Conservation (phyloP, 2,329 filamentous ascomycete species). For the Gaeumannomyces tritici region DNA sequence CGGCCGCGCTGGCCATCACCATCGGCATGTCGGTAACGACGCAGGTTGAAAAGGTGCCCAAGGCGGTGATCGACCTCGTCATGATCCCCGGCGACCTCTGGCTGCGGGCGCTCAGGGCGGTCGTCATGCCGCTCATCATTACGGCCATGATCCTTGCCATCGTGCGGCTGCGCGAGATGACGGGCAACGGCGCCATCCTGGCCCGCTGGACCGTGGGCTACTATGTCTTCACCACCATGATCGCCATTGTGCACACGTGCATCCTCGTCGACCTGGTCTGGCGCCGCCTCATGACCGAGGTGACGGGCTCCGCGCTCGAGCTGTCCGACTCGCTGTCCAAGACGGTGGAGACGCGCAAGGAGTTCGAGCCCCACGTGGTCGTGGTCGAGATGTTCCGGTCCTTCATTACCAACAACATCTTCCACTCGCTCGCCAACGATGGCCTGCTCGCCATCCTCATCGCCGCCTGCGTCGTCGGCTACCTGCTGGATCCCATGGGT, state of each 20-base stretch:
- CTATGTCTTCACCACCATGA: slow-evolving; percentile 37
- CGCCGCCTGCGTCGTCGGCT: slow-evolving; percentile 17
- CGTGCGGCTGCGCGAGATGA: slow-evolving; percentile 35
- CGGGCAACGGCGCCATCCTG: slow-evolving; percentile 29
- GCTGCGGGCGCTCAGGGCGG: slow-evolving; percentile 37
- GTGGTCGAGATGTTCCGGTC: slow-evolving; percentile 38
- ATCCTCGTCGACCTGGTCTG: slow-evolving; percentile 37
- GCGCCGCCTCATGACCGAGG: slow-evolving; percentile 31
- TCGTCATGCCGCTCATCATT: slow-evolving; percentile 41
- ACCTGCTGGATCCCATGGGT: slow-evolving; percentile 25
- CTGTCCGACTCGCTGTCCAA: slow-evolving; percentile 21
- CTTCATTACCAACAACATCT: slow-evolving; percentile 37
- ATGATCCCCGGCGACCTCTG: slow-evolving; percentile 39
- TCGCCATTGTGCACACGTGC: slow-evolving; percentile 36
- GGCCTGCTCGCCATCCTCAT: slow-evolving; percentile 21
- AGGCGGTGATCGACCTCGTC: slow-evolving; percentile 29
- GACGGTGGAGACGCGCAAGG: slow-evolving; percentile 21
- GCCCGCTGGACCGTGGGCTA: slow-evolving; percentile 39
- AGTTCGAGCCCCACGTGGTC: slow-evolving; percentile 27
- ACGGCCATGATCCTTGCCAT: slow-evolving; percentile 42
- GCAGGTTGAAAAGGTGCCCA: slow-evolving; percentile 30
- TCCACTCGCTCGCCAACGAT: slow-evolving; percentile 30
- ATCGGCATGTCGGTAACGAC: slow-evolving; percentile 37
- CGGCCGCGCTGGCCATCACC: slow-evolving; percentile 35
- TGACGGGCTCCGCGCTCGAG: slow-evolving; percentile 20